Base-by-base conservation (phyloP, 169 alveolate species). In the Blepharisma undulans region DNA sequence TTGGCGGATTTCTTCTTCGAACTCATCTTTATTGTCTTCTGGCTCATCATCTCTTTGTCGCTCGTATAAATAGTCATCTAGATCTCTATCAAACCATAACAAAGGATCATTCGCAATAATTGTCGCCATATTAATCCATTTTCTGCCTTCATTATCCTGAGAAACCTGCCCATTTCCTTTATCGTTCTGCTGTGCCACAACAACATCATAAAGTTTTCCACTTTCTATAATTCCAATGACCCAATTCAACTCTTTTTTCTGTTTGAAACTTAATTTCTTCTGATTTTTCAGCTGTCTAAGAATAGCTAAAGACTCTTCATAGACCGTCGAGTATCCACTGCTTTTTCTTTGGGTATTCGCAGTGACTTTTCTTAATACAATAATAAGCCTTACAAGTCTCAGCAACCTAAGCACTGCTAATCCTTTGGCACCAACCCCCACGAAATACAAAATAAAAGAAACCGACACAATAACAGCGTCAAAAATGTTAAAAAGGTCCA, bases 11-110 rank as follows among this genome's bases (percentile, higher is more conserved):
- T 93, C 92, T 77, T 94, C 95, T 59, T 92, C 96, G n/a, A 78
- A 80, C 27, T 89, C 93, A 7, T 92, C 95, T 33, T 94, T 92
- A n/a, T 89, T 61, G 48, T 94, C 90, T 19, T 72, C 85, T 4
- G 86, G 92, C 27, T 92, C 96, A 29, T 77, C 82, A 12, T 92
- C 95, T 71, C 95, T 84, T 77, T 94, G 93, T 0, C 92, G 90
- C 79, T 94, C 96, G 59, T 81, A 90, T 59, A 94, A 79, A 79
- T 92, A 94, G 78, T 94, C 96, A 72, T 94, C 95, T n/a, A 94
- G 76, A 34, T 94, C 96, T 21, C 95, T 87, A 36, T 94, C 96
- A 86, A 92, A 94, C 95, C 96, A 94, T 19, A 77, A 60, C 25
- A 92, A 82, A 10, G 95, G 92, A 34, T 94, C 96, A 91, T 94